These are phyloP conservation scores for Fusarium cyanostomum DNA, from an alignment of 2,329 filamentous ascomycete species.

Conservation along the genomic window DNA sequence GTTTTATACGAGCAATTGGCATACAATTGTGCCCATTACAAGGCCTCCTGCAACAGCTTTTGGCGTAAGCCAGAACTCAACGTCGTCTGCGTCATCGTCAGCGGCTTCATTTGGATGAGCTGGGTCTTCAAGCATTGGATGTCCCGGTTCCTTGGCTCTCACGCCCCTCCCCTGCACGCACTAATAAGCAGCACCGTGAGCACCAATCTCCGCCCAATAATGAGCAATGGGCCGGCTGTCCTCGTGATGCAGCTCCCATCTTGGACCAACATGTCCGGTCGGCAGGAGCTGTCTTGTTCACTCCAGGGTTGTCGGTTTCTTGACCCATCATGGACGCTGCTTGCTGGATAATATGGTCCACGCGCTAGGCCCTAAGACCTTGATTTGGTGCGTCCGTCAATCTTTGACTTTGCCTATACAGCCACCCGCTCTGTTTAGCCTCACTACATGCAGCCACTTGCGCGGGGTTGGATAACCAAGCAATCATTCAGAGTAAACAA, in stretches of 20 bases:
- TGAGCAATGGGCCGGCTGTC: slow-evolving; percentile 15
- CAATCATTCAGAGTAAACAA: slow-evolving; percentile 25
- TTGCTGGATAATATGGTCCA: slow-evolving; percentile 2
- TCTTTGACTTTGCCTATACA: slow-evolving; percentile 15
- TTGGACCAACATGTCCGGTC: slow-evolving; percentile 16
- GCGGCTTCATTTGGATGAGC: slow-evolving; percentile 7
- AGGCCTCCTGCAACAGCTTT: neutral
- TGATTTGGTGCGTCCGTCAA: slow-evolving; percentile 3
- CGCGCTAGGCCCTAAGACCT: slow-evolving; percentile 1
- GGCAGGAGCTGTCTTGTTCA: slow-evolving; percentile 16
- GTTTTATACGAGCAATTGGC: neutral
- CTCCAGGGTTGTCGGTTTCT: neutral
- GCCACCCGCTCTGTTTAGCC: slow-evolving; percentile 30
- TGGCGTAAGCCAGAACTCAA: neutral
- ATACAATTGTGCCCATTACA: neutral
- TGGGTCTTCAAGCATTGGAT: slow-evolving; percentile 4
- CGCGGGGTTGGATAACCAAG: slow-evolving; percentile 25
- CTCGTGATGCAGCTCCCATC: slow-evolving; percentile 33
- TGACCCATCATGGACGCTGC: neutral
- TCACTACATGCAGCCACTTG: slow-evolving; percentile 20
- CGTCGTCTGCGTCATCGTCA: slow-evolving; percentile 30
- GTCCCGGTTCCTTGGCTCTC: slow-evolving; percentile 25
- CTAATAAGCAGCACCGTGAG: slow-evolving; percentile 23
- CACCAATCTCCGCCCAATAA: slow-evolving; percentile 39
- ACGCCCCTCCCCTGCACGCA: slow-evolving; percentile 30